Conservation (phyloP, 768 basidiomycete genomes). For the Lactarius pseudohatsudake region DNA sequence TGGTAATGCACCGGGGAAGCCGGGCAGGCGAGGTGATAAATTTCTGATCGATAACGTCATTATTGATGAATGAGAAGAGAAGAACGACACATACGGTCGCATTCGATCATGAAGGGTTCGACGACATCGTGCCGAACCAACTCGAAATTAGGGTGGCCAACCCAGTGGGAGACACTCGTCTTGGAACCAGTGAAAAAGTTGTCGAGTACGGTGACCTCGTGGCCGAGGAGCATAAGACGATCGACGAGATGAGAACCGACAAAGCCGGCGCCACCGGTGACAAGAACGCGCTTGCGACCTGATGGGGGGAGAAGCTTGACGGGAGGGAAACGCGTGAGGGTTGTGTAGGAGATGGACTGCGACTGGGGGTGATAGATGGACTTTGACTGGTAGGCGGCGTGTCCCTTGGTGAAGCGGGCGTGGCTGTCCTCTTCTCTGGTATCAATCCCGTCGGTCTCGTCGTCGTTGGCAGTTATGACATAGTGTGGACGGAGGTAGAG, state of each 20-base stretch:
- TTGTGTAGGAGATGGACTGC: conserved; percentile 87
- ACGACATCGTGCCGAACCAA: conserved; percentile 97
- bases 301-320: conserved; percentile 82
- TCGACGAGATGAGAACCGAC: conserved; percentile 98
- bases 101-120: conserved; percentile 98
- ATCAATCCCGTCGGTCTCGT: conserved; percentile 36
- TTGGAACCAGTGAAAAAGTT: conserved; percentile 99
- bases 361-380: conserved; percentile 82
- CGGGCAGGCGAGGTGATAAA: conserved; percentile 98
- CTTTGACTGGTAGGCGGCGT: conserved; percentile 67
- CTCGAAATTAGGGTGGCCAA: conserved; percentile 99
- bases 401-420: conserved; percentile 52
- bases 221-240: conserved; percentile 95
- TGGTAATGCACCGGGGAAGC: conserved; percentile 98
- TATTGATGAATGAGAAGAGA: not conserved
- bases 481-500: conserved; percentile 87
- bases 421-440: conserved; percentile 45
- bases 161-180: conserved; percentile 94
- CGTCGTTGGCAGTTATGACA: conserved; percentile 44
- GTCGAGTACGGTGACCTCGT: conserved; percentile 95
- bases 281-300: conserved; percentile 82
- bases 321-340: conserved; percentile 88
- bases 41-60: conserved; percentile 52
- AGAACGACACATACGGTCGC: conserved; percentile 69
- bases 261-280: conserved; percentile 99